A percentile compares a stretch with the other conserved stretches of the same genome.
Conservation (phyloP, 192 early-diverging fungal species). For the Phlyctochytrium arcticum region DNA sequence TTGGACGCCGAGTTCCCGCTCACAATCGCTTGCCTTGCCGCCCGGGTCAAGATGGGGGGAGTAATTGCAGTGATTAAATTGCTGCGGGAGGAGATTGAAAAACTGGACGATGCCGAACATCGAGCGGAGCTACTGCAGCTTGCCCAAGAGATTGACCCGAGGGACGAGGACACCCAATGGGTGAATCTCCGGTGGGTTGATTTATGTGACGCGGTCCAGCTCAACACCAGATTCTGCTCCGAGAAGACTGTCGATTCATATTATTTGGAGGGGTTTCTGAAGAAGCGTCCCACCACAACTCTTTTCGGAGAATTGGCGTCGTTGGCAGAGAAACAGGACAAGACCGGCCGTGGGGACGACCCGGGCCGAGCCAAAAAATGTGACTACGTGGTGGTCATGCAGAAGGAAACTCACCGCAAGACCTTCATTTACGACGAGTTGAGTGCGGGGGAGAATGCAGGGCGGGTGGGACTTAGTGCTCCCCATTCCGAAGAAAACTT, state of each 20-base stretch:
- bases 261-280: not conserved
- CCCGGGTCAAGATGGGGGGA: not conserved
- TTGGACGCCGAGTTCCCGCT: not conserved
- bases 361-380: not conserved
- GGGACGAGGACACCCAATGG: conserved; percentile 1
- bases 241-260: not conserved
- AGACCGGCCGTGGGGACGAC: not conserved
- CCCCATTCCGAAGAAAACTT: not conserved
- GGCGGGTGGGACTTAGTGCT: not conserved
- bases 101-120: not conserved
- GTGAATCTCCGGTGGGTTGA: not conserved
- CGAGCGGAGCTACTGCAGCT: not conserved
- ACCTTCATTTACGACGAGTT: not conserved
- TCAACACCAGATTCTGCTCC: not conserved
- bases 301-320: not conserved
- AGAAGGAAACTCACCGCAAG: not conserved
- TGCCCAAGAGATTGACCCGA: not conserved
- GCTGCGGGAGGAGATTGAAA: not conserved
- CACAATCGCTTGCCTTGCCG: not conserved
- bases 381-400: not conserved
- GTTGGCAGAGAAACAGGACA: not conserved
- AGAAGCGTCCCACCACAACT: not conserved
- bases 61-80: not conserved
- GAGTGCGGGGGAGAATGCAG: not conserved
- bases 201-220: not conserved